These are phyloP conservation scores for Russula brevipes DNA, from an alignment of 768 basidiomycete species.

Conservation along the genomic window DNA sequence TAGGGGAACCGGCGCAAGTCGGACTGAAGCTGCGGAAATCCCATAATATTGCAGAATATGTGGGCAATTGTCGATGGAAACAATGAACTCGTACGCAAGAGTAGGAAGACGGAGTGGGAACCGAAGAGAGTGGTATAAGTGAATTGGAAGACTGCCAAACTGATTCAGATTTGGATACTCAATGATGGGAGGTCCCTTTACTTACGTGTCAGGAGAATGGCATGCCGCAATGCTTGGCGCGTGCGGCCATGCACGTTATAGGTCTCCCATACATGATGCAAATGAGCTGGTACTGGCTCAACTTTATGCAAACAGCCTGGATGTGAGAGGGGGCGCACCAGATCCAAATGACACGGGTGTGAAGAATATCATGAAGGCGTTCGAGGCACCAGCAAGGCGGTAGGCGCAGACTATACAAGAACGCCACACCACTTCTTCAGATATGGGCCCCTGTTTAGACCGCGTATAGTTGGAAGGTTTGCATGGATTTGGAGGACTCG, in stretches of 20 bases:
- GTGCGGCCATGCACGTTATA: slow-evolving; percentile 74
- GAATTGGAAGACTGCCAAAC: slow-evolving; percentile 70
- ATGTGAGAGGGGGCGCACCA: slow-evolving; percentile 43
- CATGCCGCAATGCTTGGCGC: slow-evolving; percentile 53
- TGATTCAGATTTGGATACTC: slow-evolving; percentile 1
- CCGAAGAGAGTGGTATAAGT: slow-evolving; percentile 89
- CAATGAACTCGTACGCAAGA: slow-evolving; percentile 80
- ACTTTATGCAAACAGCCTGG: slow-evolving; percentile 4
- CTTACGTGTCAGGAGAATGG: slow-evolving; percentile 55
- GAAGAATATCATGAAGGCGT: slow-evolving; percentile 61
- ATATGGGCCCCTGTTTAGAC: slow-evolving; percentile 70
- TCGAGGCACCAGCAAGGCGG: slow-evolving; percentile 56
- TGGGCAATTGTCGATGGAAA: slow-evolving; percentile 76
- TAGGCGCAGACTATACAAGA: slow-evolving; percentile 76
- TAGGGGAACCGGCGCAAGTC: slow-evolving; percentile 53
- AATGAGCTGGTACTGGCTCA: slow-evolving; percentile 56
- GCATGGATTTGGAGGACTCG: too few species aligned
- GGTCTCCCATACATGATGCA: slow-evolving; percentile 87
- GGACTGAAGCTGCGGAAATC: slow-evolving; percentile 61
- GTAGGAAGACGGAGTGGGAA: slow-evolving; percentile 78
- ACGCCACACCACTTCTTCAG: slow-evolving; percentile 90
- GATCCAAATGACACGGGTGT: slow-evolving; percentile 85
- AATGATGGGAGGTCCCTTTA: slow-evolving; percentile 33
- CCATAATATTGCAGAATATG: slow-evolving; percentile 93
- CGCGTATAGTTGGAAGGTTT: neutral